Conservation (phyloP, 2,329 filamentous ascomycete species). For the Fusarium sp. region DNA sequence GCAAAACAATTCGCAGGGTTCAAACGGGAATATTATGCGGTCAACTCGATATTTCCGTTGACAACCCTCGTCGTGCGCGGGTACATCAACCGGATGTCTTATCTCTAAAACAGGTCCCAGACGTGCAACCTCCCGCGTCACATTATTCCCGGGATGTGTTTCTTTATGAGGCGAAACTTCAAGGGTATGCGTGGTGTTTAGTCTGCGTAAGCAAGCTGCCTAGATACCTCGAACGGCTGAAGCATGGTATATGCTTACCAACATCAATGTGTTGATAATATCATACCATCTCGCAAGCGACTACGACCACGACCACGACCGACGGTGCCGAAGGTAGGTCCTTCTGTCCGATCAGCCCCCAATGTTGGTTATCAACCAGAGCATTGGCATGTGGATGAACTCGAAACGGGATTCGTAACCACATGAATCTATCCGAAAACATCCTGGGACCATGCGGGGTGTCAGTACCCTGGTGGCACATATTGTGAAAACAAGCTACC, state of each 20-base stretch:
- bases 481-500: not conserved
- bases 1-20: slow-evolving; percentile 28
- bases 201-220: slow-evolving; percentile 28
- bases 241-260: slow-evolving; percentile 28
- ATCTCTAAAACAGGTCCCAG: slow-evolving; percentile 12
- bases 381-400: not conserved
- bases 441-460: slow-evolving; percentile 14
- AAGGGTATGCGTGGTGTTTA: slow-evolving; percentile 14
- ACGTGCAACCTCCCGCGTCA: slow-evolving; percentile 21
- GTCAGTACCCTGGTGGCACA: slow-evolving; percentile 2
- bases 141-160: slow-evolving; percentile 22
- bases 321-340: slow-evolving; percentile 1
- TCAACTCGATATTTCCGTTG: slow-evolving; percentile 9
- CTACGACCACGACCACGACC: not conserved
- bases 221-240: slow-evolving; percentile 8
- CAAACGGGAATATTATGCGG: slow-evolving; percentile 13
- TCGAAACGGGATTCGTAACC: not conserved
- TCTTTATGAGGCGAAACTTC: slow-evolving; percentile 1
- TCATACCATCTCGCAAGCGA: slow-evolving; percentile 12
- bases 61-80: slow-evolving; percentile 11
- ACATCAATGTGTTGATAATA: slow-evolving; percentile 1
- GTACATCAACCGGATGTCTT: slow-evolving; percentile 29
- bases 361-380: slow-evolving; percentile 3
- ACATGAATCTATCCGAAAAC: not conserved
- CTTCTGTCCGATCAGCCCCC: slow-evolving; percentile 11